Evolutionary conservation across 2,329 filamentous ascomycete genomes (phyloP), one percentile per base, ranked within the genome.

Genomic region (Ceratocystis cacaofunesta): DNA sequence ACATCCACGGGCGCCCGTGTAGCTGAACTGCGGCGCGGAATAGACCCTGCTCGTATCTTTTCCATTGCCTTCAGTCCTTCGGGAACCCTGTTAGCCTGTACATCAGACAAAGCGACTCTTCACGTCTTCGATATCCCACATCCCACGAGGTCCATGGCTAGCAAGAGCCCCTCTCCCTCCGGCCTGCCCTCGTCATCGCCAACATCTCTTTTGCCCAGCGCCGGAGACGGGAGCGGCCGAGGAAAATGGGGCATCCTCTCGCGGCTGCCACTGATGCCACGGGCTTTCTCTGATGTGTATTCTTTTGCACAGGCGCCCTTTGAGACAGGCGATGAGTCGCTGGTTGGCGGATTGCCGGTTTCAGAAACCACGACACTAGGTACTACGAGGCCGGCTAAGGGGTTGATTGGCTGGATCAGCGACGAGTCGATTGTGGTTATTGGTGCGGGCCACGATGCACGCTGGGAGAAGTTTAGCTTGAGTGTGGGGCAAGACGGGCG

Each of bases 61-160:
- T 92, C 89, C 1, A 79, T 99, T 10, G 87, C 88, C 10, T 94
- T 99, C 74, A 95, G 89, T 22, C 92, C 92, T 0, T 86, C 86
- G 0, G 89, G 88, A 63, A 83, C 81, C 55, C 82, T 91, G 72
- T 81, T 97, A 10, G 94, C 94, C 30, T 92, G 91, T 68, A 97
- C 92, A 0, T 96, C 92, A 1, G 94, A 99, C 78, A 99, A 97
- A 76, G 92, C 90, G 5, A 99, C 92, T 0, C 80, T 99, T 10
- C 94, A 99, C 75, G 82, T 99, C 46, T 99, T 96, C 72, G 91
- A 97, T 72, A 80, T 96, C 0, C 87, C 87, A 3, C 81, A 82
- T 67, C 77, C 79, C 7, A 78, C 77, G 62, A 77, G 76, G 68
- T 73, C 75, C 2, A 17, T 63, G 15, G 17, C 64, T 66, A 41